A percentile compares a stretch with the other conserved stretches of the same genome.
phyloP scores from a whole-genome alignment of 176 grass and related monocot species.

The Alopecurus myosuroides region DNA sequence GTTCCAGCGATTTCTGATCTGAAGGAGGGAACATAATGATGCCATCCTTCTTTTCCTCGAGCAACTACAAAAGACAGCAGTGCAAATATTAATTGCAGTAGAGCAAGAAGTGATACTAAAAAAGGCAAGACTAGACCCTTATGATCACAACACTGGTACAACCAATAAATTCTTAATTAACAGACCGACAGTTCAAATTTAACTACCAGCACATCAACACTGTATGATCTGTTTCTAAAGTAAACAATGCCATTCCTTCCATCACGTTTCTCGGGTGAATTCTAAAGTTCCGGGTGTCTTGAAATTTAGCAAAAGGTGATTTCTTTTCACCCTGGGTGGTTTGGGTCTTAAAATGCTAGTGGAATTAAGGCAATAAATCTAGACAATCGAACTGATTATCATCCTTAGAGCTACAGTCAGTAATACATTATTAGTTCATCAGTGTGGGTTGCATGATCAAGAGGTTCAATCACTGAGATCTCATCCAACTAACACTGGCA shows the following conservation, averaged over 20 bases:
- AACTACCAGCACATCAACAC: neutral
- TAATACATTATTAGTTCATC: neutral
- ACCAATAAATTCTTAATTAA: slow-evolving; percentile 4
- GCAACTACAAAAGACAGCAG: slow-evolving; percentile 43
- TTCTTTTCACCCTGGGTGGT: neutral
- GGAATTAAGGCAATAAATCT: neutral
- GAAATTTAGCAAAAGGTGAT: neutral
- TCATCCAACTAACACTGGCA: slow-evolving; percentile 14
- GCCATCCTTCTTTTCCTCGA: slow-evolving; percentile 75
- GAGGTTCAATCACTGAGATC: slow-evolving; percentile 15
- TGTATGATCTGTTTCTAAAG: neutral
- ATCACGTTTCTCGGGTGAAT: neutral
- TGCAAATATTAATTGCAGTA: slow-evolving; percentile 4
- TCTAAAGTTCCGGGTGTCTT: neutral
- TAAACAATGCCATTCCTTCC: neutral
- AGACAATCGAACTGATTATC: neutral
- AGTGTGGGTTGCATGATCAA: neutral
- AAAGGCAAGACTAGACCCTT: neutral
- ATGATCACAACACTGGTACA: neutral
- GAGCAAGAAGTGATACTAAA: neutral
- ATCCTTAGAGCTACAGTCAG: neutral
- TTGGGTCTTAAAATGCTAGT: neutral
- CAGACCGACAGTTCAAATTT: neutral
- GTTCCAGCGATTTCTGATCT: slow-evolving; percentile 78
- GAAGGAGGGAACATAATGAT: slow-evolving; percentile 77